These are phyloP conservation scores for Aspergillus incahuasiensis DNA, from an alignment of 495 filamentous ascomycete genomes.

Conservation along the genomic window DNA sequence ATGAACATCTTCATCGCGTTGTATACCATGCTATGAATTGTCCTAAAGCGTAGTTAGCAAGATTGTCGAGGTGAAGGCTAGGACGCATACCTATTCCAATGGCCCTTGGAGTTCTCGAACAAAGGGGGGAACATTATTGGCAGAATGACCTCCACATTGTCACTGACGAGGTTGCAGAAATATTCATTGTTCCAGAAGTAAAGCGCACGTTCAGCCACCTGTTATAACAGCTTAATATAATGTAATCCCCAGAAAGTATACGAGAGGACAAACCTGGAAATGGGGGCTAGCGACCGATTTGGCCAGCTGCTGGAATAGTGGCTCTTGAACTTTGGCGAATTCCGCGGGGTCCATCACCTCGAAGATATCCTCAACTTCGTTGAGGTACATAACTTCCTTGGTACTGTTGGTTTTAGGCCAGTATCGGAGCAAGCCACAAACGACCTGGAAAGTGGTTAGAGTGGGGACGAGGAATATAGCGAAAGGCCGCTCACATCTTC, in stretches of 20 bases:
- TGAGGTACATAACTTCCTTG: constrained; percentile 99
- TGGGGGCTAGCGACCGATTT: constrained; percentile 98
- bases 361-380: constrained; percentile 99
- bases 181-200: constrained; percentile 99
- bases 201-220: constrained; percentile 92
- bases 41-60: constrained; percentile 50
- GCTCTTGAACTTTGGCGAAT: constrained; percentile 97
- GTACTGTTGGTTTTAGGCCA: constrained; percentile 99
- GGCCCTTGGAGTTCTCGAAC: constrained; percentile 98
- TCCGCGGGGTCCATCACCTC: constrained; percentile 99
- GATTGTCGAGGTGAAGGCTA: background rate
- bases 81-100: constrained; percentile 86
- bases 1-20: constrained; percentile 99
- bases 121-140: constrained; percentile 99
- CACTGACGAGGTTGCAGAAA: constrained; percentile 98
- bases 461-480: background rate
- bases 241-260: no score
- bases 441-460: constrained; percentile 55
- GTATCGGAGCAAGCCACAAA: constrained; percentile 88
- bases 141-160: constrained; percentile 96
- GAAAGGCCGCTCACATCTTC: constrained; percentile 68
- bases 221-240: no score
- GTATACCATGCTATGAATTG: constrained; percentile 99
- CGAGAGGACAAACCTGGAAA: constrained; percentile 74
- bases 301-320: constrained; percentile 91